A percentile compares a stretch with the other conserved stretches of the same genome.
These are phyloP conservation scores for Aristolochia fimbriata DNA, from an alignment of 164 flowering plant genomes.

Conservation along the genomic window DNA sequence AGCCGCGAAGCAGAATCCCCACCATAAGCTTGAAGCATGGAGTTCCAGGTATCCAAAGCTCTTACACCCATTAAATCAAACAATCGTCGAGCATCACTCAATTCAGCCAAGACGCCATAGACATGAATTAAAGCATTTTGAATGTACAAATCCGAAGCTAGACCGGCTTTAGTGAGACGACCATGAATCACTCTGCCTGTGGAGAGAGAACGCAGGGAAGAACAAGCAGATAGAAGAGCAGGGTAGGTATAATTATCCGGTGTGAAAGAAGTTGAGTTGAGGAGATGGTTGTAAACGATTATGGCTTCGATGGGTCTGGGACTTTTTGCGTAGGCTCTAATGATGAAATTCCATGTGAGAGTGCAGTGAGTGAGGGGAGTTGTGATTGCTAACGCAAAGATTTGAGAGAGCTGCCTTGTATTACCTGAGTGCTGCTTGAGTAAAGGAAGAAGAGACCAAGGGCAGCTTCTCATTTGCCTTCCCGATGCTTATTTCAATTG, in stretches of 20 bases:
- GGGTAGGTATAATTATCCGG: constrained; percentile 24
- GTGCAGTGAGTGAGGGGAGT: constrained; percentile 15
- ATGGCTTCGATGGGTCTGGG: constrained; percentile 20
- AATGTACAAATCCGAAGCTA: constrained; percentile 16
- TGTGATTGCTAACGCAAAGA: constrained; percentile 21
- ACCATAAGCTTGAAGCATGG: constrained; percentile 10
- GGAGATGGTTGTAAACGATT: constrained; percentile 19
- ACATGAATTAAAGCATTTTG: constrained; percentile 21
- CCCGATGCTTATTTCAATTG: too few species aligned
- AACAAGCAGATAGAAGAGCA: constrained; percentile 21
- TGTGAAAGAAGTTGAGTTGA: constrained; percentile 4
- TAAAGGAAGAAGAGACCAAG: too few species aligned
- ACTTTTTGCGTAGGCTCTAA: constrained; percentile 24
- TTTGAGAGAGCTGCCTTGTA: constrained; percentile 6
- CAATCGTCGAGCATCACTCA: constrained; percentile 13
- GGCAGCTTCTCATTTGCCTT: too few species aligned
- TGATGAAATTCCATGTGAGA: constrained; percentile 20
- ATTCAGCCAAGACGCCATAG: constrained; percentile 5
- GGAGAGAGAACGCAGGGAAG: constrained; percentile 7
- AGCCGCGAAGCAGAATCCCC: background rate
- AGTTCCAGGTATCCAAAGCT: constrained; percentile 25
- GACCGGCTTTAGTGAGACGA: constrained; percentile 16
- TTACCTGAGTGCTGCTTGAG: too few species aligned
- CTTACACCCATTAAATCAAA: constrained; percentile 17
- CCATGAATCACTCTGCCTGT: constrained; percentile 26